These are phyloP conservation scores for Suillus spraguei DNA, from an alignment of 768 basidiomycete species.

Conservation along the genomic window DNA sequence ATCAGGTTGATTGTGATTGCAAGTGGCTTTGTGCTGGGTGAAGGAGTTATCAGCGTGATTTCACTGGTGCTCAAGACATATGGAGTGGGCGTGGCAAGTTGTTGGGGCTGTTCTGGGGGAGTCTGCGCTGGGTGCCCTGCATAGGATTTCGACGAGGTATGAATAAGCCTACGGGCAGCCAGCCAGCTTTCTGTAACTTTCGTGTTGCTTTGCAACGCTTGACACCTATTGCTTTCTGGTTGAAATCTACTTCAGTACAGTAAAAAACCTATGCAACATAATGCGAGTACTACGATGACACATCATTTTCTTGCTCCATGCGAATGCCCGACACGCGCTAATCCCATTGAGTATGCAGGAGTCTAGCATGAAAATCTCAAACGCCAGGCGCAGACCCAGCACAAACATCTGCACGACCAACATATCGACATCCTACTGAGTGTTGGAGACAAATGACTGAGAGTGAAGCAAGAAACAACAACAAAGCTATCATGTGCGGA, in stretches of 20 bases:
- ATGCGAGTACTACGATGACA: neutral
- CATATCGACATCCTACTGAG: neutral
- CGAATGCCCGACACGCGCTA: neutral
- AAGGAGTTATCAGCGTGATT: slow-evolving; percentile 87
- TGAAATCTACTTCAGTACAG: neutral
- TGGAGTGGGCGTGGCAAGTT: slow-evolving; percentile 77
- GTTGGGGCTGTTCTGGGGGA: slow-evolving; percentile 84
- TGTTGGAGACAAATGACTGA: neutral
- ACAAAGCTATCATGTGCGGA: neutral
- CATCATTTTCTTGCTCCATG: neutral
- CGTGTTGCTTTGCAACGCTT: slow-evolving; percentile 1
- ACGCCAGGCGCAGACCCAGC: neutral
- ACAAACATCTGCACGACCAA: neutral
- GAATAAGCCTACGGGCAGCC: neutral
- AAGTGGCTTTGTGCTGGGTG: slow-evolving; percentile 94
- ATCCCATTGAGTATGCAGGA: neutral
- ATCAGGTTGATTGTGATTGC: slow-evolving; percentile 86
- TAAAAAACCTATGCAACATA: neutral
- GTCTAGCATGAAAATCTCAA: neutral
- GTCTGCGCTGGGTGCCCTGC: slow-evolving; percentile 70
- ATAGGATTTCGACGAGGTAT: slow-evolving; percentile 17
- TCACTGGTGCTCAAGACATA: slow-evolving; percentile 72
- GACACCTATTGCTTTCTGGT: no score
- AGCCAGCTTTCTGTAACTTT: neutral
- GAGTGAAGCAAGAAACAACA: neutral